These are phyloP conservation scores for Alnus glutinosa DNA, from an alignment of 306 rosid genomes.

Conservation along the genomic window DNA sequence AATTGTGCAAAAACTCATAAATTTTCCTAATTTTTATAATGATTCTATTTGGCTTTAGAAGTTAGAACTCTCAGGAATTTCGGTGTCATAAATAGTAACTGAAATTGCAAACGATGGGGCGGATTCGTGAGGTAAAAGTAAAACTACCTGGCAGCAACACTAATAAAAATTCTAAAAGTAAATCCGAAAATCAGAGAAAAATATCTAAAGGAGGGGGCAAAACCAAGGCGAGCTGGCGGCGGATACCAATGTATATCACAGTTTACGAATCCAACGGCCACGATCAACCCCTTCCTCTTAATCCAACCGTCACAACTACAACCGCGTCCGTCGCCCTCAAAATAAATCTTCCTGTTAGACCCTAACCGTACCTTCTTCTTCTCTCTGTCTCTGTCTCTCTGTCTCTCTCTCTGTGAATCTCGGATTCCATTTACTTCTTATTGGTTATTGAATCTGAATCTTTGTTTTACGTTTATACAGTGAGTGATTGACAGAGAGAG, in stretches of 20 bases:
- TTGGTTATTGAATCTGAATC: slow-evolving; percentile 32
- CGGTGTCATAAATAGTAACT: not conserved
- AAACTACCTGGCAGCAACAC: not conserved
- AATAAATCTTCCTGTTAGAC: slow-evolving; percentile 42
- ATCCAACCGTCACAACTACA: slow-evolving; percentile 47
- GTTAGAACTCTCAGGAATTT: too few relatives aligned
- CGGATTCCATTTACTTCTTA: slow-evolving; percentile 1
- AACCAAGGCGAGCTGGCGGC: slow-evolving; percentile 67
- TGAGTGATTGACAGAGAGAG: slow-evolving; percentile 1
- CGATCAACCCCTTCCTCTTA: slow-evolving; percentile 9
- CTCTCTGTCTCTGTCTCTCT: not conserved
- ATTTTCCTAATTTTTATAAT: too few relatives aligned
- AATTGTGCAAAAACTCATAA: too few relatives aligned
- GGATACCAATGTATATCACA: slow-evolving; percentile 56
- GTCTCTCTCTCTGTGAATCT: slow-evolving; percentile 21
- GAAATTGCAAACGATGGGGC: slow-evolving; percentile 9
- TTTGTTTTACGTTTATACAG: not conserved
- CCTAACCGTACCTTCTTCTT: slow-evolving; percentile 41
- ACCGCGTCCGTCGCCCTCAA: slow-evolving; percentile 71
- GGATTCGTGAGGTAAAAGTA: not conserved
- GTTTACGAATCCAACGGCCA: slow-evolving; percentile 39
- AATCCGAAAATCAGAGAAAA: not conserved
- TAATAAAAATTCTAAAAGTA: not conserved
- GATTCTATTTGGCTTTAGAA: too few relatives aligned
- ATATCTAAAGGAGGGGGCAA: not conserved